Base-by-base conservation (phyloP, 1,284 basidiomycete species). In the Boletus holoroseus region DNA sequence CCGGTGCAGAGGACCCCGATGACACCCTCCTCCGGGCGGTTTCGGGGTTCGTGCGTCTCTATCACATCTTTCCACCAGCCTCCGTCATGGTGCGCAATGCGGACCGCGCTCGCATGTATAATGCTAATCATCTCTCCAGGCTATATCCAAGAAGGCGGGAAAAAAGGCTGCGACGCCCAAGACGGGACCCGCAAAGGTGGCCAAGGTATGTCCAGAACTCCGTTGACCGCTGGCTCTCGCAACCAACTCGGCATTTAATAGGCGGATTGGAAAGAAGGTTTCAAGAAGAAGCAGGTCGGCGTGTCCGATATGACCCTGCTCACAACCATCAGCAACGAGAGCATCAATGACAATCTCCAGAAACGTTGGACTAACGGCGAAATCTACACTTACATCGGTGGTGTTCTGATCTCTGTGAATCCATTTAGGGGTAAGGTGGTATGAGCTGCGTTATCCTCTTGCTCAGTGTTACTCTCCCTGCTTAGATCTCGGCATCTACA, bases 331-430 rank as follows among this genome's bases (percentile, higher is more conserved):
- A 94, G 91, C 68, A 97, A 99, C 71, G 95, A 99, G 65, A 88
- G 88, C 60, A 86, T 99, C 79, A 99, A 98, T 70, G 93, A 97
- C 49, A 99, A 99, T 70, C 79, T 99, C 58, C 87, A 96, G 76
- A 93, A 95, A 70, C 82, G 95, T 52, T 99, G 96, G 84, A 85
- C 84, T 56, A 94, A 89, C 63, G 89, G 78, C 50, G 95, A 99
- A 73, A 99, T 99, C 63, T 99, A 99, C 70, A 99, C 96, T 7
- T 99, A 99, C 71, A 99, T 99, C 69, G 96, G 96, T 34, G 80
- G 90, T 61, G 96, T 99, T 39, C 73, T 99, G 57, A 96, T 99
- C 66, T 99, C 96, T 24, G 95, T 99, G 61, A 99, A 99, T 71
- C 96, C 95, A 0, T 99, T 99, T 75, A 78, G 82, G 82, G 91